Base-by-base conservation (phyloP, 2,329 filamentous ascomycete species). In the Colletotrichum tamarilloi region DNA sequence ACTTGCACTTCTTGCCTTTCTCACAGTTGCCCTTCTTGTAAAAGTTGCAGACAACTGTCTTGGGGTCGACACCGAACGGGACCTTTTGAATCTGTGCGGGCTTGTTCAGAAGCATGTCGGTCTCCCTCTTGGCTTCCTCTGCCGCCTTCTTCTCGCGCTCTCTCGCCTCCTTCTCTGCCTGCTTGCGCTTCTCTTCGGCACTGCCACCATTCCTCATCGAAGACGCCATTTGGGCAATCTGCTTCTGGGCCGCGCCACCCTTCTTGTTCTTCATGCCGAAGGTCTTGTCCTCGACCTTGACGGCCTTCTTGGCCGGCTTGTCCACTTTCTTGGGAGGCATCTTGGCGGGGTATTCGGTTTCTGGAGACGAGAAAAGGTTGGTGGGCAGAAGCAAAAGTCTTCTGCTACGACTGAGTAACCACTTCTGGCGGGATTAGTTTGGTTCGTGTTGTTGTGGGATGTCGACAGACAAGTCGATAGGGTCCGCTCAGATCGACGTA, bases 191-290 rank as follows among this genome's bases (percentile, higher is more conserved):
- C 83, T 97, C 93, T 71, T 98, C 96, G 26, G 94, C 91, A n/a
- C 89, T 93, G 74, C 95, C 94, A 78, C 93, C 92, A 69, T 90
- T 88, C 77, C 93, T 91, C 65, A 92, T 89, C 79, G 95, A 93
- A 59, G 92, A 89, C 77, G 92, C 86, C 82, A 99, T 90, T 79
- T 95, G 94, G 72, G 94, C 92, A 81, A 99, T 98, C 78, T 95
- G 91, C 84, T 92, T 97, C 85, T 98, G 94, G 68, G 95, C 96
- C 65, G 91, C 92, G 70, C 91, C 93, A 77, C 97, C 97, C 89
- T 98, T 99, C 88, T 99, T 99, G 82, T 99, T 99, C 87, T 99
- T 99, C 97, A 99, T 98, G 79, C 97, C 97, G 88, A 99, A 99
- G 62, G 97, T 98, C 87, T 96, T 97, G 88, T 99, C 97, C 75